Percentiles rank a stretch among this genome's conserved stretches.
These are phyloP conservation scores for Colletotrichum salicis DNA, from an alignment of 2,329 filamentous ascomycete species.

Conservation along the genomic window DNA sequence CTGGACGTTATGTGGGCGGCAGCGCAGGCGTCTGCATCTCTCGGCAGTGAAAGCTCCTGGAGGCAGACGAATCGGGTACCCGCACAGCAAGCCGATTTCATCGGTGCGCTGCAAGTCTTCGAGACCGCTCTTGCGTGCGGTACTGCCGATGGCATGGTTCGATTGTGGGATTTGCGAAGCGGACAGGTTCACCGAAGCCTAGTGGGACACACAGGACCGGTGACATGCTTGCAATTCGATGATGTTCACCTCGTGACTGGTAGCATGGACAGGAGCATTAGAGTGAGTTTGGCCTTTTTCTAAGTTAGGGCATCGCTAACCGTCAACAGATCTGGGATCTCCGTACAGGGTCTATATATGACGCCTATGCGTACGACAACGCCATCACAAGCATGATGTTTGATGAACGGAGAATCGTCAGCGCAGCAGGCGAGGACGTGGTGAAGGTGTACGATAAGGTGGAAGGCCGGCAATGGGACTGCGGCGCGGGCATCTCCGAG, in stretches of 20 bases:
- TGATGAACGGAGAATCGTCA: conserved; percentile 87
- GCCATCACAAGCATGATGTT: conserved; percentile 98
- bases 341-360: conserved; percentile 92
- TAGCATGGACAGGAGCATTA: conserved; percentile 89
- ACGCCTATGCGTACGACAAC: conserved; percentile 95
- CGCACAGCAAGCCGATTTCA: conserved; percentile 83
- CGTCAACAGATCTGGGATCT: conserved; percentile 95
- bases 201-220: conserved; percentile 93
- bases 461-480: conserved; percentile 96
- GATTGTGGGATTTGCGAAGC: conserved; percentile 94
- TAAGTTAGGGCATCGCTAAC: background rate
- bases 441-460: conserved; percentile 99
- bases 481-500: conserved; percentile 81
- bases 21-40: conserved; percentile 82
- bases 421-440: conserved; percentile 89
- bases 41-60: conserved; percentile 75
- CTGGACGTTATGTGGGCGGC: conserved; percentile 98
- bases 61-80: conserved; percentile 75
- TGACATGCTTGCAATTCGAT: conserved; percentile 95
- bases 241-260: conserved; percentile 95
- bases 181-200: conserved; percentile 97
- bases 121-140: conserved; percentile 95
- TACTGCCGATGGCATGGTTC: conserved; percentile 96
- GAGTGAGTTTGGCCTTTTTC: conserved; percentile 70
- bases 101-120: conserved; percentile 94